Evolutionary conservation across 306 rosid genomes (phyloP), one percentile per base, ranked within the genome.

Genomic region (Aeschynomene evenia): DNA sequence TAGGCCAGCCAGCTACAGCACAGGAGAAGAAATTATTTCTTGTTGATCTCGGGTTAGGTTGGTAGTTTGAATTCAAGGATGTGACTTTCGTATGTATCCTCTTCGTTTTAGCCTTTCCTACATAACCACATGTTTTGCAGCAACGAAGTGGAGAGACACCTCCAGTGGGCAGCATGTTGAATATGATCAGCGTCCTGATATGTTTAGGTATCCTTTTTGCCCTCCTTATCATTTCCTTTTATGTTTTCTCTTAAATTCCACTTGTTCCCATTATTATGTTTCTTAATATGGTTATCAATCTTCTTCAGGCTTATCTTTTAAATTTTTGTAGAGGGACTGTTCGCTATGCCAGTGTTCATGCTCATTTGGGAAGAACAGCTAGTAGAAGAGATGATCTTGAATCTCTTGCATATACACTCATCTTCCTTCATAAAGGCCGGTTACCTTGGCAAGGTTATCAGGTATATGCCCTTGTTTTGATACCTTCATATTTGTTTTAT

Each of bases 391-490:
- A 93, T 52, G 96, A 90, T 82, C 97, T 93, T 52, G 96, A 93
- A 78, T 93, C 98, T 55, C 96, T 93, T 75, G 97, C 98, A 16
- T 93, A 90, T 74, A 88, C 98, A 37, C 94, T 93, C 33, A 85
- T 90, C 60, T 93, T 93, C 70, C 98, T 93, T 59, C 91, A 88
- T 49, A 85, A 86, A 45, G 98, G 97, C 64, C 83, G 91, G 82
- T 81, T 93, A 80, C 96, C 97, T 7, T 93, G 97, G 97, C 97
- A 93, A 80, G 98, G 97, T 16, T 90, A 86, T 81, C 96, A 93
- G 91, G 96, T 93, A 63, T 50, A n/a, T 46, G 16, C 68, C 16
- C 53, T 43, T 33, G 5, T 59, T n/a, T 13, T 16, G 52, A 80
- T 15, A 9, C 66, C 50, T 69, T 82, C 31, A 28, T 26, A 26